Evolutionary conservation across 2,329 filamentous ascomycete species (phyloP), one percentile per base, ranked within the genome.

Genomic region (Stachybotrys chartarum): DNA sequence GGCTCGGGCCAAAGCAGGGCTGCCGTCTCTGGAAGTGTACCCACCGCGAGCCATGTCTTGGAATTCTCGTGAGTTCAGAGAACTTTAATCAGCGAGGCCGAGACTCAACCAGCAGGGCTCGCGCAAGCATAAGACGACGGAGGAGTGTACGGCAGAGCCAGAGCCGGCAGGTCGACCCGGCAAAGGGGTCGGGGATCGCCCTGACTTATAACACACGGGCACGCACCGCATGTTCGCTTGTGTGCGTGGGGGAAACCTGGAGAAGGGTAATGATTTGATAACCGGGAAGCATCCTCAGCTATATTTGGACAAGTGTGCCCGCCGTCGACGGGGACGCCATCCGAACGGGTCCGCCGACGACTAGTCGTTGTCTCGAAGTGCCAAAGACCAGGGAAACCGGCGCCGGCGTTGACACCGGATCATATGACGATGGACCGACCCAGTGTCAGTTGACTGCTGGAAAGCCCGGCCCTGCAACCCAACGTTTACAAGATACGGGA

Each of bases 21-120:
- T 47, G 45, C n/a, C 45, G 17, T 30, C 50, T 30, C 49, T 61
- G 32, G 24, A 55, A n/a, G 18, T 16, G 7, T 50, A 14, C 14
- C 35, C 35, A 10, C 35, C 35, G 5, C 35, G 35, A 14, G 35
- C 35, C 35, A 42, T 42, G 35, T 42, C 24, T 42, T 42, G 10
- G 10, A 6, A 42, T 14, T 14, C 35, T 42, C 14, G 24, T 42
- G 35, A 42, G 8, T 10, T 42, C 35, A 42, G 35, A 42, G 14
- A 14, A 42, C 35, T 10, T 42, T 14, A 3, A 14, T 14, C 3
- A 42, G 35, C 35, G 14, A 10, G 35, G 10, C 35, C 35, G 14
- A 42, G 14, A 14, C 35, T 14, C 35, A 42, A 42, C 8, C 35
- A 14, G 14, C 14, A 14, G 10, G 35, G 35, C 35, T 42, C 14